Base-by-base conservation (phyloP, 164 flowering plant genomes). In the Magnolia changhungtana region DNA sequence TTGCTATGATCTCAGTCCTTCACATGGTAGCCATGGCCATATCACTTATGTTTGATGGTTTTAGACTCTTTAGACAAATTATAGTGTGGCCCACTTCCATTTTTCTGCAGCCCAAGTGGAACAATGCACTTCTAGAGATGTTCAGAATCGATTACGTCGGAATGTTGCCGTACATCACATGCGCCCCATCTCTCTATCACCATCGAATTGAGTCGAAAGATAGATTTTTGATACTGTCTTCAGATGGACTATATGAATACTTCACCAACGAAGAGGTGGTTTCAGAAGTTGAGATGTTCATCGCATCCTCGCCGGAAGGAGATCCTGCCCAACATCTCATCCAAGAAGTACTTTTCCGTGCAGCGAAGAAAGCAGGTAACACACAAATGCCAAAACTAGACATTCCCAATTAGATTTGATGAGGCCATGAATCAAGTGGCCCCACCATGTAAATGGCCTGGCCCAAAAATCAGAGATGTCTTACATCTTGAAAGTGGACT, bases 261-360 rank as follows among this genome's bases (percentile, higher is more conserved):
- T 92, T 94, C 83, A 92, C 96, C n/a, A 94, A 92, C 27, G 91
- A 94, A 79, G 96, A 94, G 74, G 98, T 91, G 9, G 92, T 94
- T 19, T 85, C 92, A 1, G 89, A 94, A 80, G 97, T 94, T 65
- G 93, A 92, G 73, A 80, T 79, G n/a, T 94, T 92, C 89, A 86
- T 94, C 77, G 67, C 83, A 45, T 67, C 84, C 37, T 89, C 85
- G 52, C 96, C 98, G 0, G 97, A 94, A 73, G 98, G 97, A 61
- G 98, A 94, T 79, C 98, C 98, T 6, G 98, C 98, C 0, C 98
- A 94, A 79, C 94, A 94, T 83, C 89, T 94, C n/a, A 84, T 94
- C 21, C 94, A 92, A 74, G 91, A 91, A 83, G 85, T 90, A 6
- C 80, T 94, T 20, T 94, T 90, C 75, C 91, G 98, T 3, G 98